phyloP scores from a whole-genome alignment of 2,329 filamentous ascomycete genomes.

The Atkinsonella texensis region DNA sequence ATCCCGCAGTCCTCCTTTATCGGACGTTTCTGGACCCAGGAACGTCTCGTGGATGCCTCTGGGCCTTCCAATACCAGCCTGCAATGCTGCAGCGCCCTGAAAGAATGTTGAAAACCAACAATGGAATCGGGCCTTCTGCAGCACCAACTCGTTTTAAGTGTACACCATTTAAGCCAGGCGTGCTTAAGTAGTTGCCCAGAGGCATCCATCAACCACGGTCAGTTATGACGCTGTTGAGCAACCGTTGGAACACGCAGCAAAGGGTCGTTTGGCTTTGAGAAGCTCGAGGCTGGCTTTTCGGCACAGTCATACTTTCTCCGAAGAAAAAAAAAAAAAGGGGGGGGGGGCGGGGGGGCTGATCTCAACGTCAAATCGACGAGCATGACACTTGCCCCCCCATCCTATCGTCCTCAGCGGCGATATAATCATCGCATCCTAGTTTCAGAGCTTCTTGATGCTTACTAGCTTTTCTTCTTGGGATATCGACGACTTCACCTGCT shows the following conservation, averaged over 20 bases:
- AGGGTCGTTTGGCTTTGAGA: neutral
- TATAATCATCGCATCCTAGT: constrained; percentile 43
- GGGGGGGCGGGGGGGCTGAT: too few relatives aligned
- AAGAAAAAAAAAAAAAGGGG: too few relatives aligned
- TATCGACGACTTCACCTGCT: constrained; percentile 48
- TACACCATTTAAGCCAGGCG: constrained; percentile 46
- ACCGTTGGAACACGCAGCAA: neutral
- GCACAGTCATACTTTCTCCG: constrained; percentile 11
- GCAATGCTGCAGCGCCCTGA: constrained; percentile 37
- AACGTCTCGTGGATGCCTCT: constrained; percentile 50
- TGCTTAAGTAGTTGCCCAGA: constrained; percentile 44
- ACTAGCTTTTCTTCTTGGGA: constrained; percentile 37
- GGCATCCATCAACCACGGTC: constrained; percentile 35
- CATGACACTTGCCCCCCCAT: constrained; percentile 42
- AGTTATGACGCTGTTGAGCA: neutral
- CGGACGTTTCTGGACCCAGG: constrained; percentile 40
- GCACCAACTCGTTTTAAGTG: constrained; percentile 54
- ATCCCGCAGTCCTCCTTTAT: too few relatives aligned
- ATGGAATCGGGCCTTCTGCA: constrained; percentile 11
- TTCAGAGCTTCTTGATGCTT: constrained; percentile 44
- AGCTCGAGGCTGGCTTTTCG: too few relatives aligned
- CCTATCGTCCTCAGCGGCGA: constrained; percentile 32
- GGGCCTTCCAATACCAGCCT: constrained; percentile 36
- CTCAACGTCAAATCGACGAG: constrained; percentile 42
- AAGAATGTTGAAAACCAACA: constrained; percentile 35